A percentile compares a stretch with the other conserved stretches of the same genome.
Evolutionary conservation across 2,329 filamentous ascomycete species (phyloP).

Genomic region (Paraconiothyrium sp.): DNA sequence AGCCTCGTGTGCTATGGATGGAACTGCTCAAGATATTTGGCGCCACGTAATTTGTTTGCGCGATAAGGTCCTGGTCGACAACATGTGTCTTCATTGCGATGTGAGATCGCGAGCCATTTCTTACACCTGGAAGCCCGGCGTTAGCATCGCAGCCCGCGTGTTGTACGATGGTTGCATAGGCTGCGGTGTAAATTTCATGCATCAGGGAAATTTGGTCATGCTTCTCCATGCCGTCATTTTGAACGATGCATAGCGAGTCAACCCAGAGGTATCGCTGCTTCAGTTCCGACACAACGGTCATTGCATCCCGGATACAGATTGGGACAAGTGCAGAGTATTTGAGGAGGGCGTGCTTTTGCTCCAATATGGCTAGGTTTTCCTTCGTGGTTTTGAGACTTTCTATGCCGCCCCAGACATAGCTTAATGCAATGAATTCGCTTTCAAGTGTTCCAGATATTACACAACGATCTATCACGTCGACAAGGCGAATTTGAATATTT

Average conservation of each 20-base stretch:
- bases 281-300: background rate
- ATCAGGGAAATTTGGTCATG: slow-evolving; percentile 1
- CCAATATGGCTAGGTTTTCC: background rate
- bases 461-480: background rate
- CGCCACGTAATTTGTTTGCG: background rate
- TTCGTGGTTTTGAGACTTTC: background rate
- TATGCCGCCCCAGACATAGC: slow-evolving; percentile 1
- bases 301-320: background rate
- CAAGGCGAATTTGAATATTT: background rate
- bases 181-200: slow-evolving; percentile 2
- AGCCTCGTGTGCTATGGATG: background rate
- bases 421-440: background rate
- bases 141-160: background rate
- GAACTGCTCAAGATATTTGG: slow-evolving; percentile 1
- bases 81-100: slow-evolving; percentile 2
- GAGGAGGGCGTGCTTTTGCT: background rate
- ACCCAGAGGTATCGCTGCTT: slow-evolving; percentile 4
- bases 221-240: background rate
- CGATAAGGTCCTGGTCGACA: background rate
- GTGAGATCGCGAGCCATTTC: background rate
- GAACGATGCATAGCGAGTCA: slow-evolving; percentile 4
- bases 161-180: slow-evolving; percentile 2
- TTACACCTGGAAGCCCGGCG: background rate
- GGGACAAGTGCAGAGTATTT: background rate
- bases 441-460: background rate